These are phyloP conservation scores for Leccinum arenicola DNA, from an alignment of 768 basidiomycete species.

Conservation along the genomic window DNA sequence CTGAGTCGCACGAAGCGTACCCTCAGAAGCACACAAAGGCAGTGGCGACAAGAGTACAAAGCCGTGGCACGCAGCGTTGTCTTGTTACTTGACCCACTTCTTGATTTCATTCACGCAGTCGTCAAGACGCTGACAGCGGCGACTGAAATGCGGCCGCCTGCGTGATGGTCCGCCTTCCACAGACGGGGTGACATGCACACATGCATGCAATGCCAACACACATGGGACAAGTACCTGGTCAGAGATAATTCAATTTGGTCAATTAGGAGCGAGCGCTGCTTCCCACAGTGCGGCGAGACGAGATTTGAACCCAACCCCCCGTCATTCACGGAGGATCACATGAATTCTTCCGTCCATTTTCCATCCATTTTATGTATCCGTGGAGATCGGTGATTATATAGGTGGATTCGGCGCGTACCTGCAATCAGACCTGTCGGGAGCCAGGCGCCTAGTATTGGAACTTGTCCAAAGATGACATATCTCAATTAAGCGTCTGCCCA, in stretches of 20 bases:
- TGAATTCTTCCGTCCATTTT: neutral
- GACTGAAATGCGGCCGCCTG: neutral
- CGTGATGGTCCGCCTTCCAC: no score
- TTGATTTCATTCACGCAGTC: conserved; percentile 1
- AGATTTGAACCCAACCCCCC: neutral
- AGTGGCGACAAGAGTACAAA: neutral
- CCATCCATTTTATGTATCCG: neutral
- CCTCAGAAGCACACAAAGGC: neutral
- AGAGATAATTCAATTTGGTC: no score
- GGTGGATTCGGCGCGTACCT: neutral
- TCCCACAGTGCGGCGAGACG: no score
- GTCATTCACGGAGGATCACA: neutral
- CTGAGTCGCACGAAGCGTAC: neutral
- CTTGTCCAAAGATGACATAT: neutral
- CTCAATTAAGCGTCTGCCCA: neutral
- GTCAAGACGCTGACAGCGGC: conserved; percentile 4
- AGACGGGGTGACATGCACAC: no score
- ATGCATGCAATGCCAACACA: no score
- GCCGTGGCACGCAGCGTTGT: neutral
- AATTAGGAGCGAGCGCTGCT: no score
- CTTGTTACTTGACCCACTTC: conserved; percentile 1
- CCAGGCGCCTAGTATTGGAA: neutral
- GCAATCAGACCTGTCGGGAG: neutral
- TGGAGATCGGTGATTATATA: neutral
- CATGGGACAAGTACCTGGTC: no score